phyloP scores from a whole-genome alignment of 1,284 basidiomycete genomes.

The Kwoniella shivajii region DNA sequence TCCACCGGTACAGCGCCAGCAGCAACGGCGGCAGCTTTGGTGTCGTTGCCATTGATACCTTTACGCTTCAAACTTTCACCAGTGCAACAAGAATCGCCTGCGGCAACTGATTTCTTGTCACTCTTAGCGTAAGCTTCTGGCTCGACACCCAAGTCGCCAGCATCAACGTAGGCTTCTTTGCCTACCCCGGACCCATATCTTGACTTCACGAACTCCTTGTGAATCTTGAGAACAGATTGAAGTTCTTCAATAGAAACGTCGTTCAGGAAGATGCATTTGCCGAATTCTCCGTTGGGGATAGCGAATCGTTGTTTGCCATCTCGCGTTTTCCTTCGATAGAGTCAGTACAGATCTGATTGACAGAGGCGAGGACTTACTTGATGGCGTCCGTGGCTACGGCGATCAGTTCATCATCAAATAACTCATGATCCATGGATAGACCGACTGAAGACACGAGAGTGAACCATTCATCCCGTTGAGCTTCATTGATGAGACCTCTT shows the following conservation, averaged over 20 bases:
- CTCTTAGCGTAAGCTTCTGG: conserved; percentile 35
- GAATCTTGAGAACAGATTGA: conserved; percentile 48
- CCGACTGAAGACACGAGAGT: conserved; percentile 52
- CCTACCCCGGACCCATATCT: conserved; percentile 52
- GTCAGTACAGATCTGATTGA: neutral
- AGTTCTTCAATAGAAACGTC: conserved; percentile 55
- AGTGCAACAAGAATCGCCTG: conserved; percentile 13
- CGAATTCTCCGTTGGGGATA: conserved; percentile 53
- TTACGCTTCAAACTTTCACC: conserved; percentile 27
- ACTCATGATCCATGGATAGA: conserved; percentile 55
- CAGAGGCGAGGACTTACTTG: conserved; percentile 31
- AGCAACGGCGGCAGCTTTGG: conserved; percentile 31
- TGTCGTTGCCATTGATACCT: conserved; percentile 22
- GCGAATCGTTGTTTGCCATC: conserved; percentile 57
- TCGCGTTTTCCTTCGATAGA: conserved; percentile 52
- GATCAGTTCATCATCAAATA: conserved; percentile 53
- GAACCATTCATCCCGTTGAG: conserved; percentile 56
- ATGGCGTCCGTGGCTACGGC: conserved; percentile 53
- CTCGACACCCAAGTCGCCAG: conserved; percentile 54
- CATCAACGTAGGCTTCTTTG: conserved; percentile 56
- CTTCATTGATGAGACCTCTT: conserved; percentile 52
- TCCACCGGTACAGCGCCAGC: conserved; percentile 36
- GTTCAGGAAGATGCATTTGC: conserved; percentile 56
- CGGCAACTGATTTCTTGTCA: conserved; percentile 16
- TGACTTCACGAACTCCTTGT: conserved; percentile 54